These are phyloP conservation scores for Noccaea caerulescens DNA, from an alignment of 345 rosid species.

Conservation along the genomic window DNA sequence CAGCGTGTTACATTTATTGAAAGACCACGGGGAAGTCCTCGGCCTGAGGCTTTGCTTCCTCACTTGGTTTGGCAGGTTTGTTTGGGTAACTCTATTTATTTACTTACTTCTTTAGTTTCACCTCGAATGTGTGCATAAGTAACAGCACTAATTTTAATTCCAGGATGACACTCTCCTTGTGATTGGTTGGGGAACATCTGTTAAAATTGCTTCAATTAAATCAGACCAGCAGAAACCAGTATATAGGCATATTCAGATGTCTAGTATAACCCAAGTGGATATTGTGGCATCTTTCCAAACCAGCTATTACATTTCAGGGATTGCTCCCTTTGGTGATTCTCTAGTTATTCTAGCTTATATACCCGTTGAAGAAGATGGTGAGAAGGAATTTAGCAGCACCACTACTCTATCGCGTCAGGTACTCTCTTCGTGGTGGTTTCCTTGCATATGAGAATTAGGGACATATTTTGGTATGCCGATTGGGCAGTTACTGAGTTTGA, in stretches of 20 bases:
- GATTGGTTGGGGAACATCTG: constrained; percentile 96
- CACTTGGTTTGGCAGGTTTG: constrained; percentile 99
- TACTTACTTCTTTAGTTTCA: not conserved
- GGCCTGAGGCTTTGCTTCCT: constrained; percentile 87
- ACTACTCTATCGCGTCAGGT: constrained; percentile 85
- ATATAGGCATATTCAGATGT: constrained; percentile 51
- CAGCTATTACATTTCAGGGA: constrained; percentile 97
- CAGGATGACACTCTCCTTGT: constrained; percentile 92
- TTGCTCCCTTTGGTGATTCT: constrained; percentile 99
- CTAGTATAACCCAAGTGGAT: constrained; percentile 84
- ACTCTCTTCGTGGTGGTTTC: constrained; percentile 36
- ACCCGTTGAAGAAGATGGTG: constrained; percentile 80
- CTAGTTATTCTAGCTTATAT: constrained; percentile 97
- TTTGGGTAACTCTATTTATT: constrained; percentile 15
- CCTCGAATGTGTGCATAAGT: not conserved
- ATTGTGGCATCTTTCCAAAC: constrained; percentile 98
- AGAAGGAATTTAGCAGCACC: constrained; percentile 72
- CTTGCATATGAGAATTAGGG: constrained; percentile 1
- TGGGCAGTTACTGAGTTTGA: constrained; percentile 32
- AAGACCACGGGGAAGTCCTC: constrained; percentile 90
- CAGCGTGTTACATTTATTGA: constrained; percentile 95
- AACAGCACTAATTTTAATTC: constrained; percentile 20
- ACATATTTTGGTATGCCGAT: constrained; percentile 23
- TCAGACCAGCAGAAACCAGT: constrained; percentile 56
- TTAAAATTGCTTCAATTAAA: constrained; percentile 91